Evolutionary conservation across 176 grass and related monocot genomes (phyloP), one percentile per base, ranked within the genome.

Genomic region (Oryza officinalis): DNA sequence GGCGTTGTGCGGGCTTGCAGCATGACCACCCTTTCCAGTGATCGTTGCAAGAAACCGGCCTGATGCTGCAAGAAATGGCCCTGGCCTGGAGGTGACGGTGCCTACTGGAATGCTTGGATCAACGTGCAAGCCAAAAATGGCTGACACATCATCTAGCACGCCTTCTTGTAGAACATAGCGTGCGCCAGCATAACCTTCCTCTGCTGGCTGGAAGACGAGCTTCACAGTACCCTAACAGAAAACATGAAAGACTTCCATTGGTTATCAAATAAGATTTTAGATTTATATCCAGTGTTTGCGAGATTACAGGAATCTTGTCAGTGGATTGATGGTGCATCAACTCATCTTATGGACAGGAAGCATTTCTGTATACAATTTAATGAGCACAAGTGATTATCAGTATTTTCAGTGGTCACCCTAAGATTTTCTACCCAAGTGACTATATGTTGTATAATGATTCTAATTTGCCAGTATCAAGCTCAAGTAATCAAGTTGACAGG

Each of bases 151-250:
- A 11, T 86, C 74, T 11, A 92, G 60, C 31, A 17, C 52, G 13
- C 83, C 84, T 74, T 89, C 79, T 83, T 89, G 45, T 67, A 92
- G 33, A 59, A 92, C 65, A 66, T 84, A 64, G 40, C 76, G 75
- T n/a, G 87, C 87, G 20, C 90, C 90, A 5, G 80, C 90, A 76
- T 76, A n/a, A 76, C 87, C 63, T 82, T 92, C 87, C 74, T 92
- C 90, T 65, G 63, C 90, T 65, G 90, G 90, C 69, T 92, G 90
- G 75, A 92, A 92, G 30, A 89, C 67, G 69, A 92, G 87, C 70
- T 92, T 92, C 25, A 92, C 90, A 17, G 83, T 89, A 22, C 90
- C 90, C 90, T 92, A 27, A 72, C 15, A 38, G 1, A 13, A 76
- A 52, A 66, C 49, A 20, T 63, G 41, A 31, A 73, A 79, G 8